These are phyloP conservation scores for Nicotiana attenuata DNA, from an alignment of 257 asterid species.

Conservation along the genomic window DNA sequence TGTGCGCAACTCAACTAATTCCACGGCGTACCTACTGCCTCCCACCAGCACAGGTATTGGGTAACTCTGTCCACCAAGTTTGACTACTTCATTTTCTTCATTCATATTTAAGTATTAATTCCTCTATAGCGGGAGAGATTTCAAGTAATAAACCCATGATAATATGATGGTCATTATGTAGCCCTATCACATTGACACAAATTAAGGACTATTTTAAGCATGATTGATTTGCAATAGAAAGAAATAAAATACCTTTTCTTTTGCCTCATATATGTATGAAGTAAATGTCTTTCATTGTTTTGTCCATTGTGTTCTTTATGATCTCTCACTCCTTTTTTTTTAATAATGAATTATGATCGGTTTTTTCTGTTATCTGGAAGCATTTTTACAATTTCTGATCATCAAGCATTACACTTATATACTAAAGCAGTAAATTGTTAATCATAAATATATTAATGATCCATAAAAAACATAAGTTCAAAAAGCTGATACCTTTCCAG, in stretches of 20 bases:
- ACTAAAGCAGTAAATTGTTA: background rate
- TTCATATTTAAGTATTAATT: background rate
- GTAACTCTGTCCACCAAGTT: too few relatives aligned
- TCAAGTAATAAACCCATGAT: background rate
- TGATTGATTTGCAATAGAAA: background rate
- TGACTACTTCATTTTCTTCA: background rate
- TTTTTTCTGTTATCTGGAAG: background rate
- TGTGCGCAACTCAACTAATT: too few relatives aligned
- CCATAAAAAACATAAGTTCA: background rate
- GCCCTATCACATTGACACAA: background rate
- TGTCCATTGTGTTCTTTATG: background rate
- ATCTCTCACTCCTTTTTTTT: background rate
- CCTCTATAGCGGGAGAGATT: background rate
- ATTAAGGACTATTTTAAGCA: background rate
- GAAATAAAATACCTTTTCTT: background rate
- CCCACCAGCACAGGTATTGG: too few relatives aligned
- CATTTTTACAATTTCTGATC: background rate
- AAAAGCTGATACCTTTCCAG: conserved; percentile 64
- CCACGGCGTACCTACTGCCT: too few relatives aligned
- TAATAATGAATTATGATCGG: too few relatives aligned
- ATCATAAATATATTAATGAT: background rate
- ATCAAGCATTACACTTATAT: background rate
- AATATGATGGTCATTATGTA: background rate
- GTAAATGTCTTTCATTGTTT: background rate
- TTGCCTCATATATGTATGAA: background rate